phyloP scores from a whole-genome alignment of 2,329 filamentous ascomycete genomes.

The Curvularia lunata region DNA sequence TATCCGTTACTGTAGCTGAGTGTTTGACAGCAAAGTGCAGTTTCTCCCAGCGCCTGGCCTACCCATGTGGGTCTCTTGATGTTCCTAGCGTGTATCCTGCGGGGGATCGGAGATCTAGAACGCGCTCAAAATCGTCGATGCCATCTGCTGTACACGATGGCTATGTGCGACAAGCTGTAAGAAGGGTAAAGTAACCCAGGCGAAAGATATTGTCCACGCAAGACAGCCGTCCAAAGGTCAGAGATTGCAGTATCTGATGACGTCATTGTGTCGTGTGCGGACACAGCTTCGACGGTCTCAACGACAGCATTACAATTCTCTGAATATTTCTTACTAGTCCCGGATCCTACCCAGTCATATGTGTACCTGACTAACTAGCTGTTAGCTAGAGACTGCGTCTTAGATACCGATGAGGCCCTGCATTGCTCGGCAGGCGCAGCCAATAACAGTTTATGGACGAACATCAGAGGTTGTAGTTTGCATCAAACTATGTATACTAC shows the following conservation, averaged over 20 bases:
- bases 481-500: neutral
- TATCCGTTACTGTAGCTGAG: neutral
- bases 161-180: neutral
- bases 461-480: neutral
- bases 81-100: slow-evolving; percentile 4
- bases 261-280: neutral
- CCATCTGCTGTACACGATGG: neutral
- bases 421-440: neutral
- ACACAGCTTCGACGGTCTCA: neutral
- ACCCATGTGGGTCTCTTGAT: slow-evolving; percentile 10
- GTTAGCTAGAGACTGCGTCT: neutral
- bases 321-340: neutral
- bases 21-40: slow-evolving; percentile 6
- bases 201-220: neutral
- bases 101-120: neutral
- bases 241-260: neutral
- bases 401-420: neutral
- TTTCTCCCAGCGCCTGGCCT: slow-evolving; percentile 5
- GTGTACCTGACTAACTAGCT: neutral
- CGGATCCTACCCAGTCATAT: neutral
- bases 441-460: neutral
- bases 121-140: neutral
- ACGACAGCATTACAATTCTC: neutral
- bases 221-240: neutral
- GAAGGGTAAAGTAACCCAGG: neutral